A percentile compares a stretch with the other conserved stretches of the same genome.
These are phyloP conservation scores for Pachyrhizus erosus DNA, from an alignment of 306 rosid species.

Conservation along the genomic window DNA sequence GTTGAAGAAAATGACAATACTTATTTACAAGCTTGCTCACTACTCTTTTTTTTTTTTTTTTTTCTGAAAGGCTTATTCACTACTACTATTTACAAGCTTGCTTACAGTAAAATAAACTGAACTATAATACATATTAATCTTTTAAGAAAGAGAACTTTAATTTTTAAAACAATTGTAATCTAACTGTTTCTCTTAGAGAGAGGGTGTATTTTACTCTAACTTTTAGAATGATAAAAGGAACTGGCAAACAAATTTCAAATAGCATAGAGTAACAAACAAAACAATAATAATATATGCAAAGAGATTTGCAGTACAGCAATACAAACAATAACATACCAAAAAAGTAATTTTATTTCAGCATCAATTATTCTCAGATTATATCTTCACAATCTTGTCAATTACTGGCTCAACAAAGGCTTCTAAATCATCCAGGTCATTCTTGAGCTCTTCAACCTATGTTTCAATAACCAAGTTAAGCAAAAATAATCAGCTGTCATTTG, in stretches of 20 bases:
- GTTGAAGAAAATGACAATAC: no score
- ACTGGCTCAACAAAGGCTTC: conserved; percentile 52
- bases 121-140: no score
- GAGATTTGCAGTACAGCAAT: background rate
- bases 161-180: no score
- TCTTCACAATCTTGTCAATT: conserved; percentile 48
- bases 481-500: background rate
- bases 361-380: conserved; percentile 16
- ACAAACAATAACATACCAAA: background rate
- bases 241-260: background rate
- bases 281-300: background rate
- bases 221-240: background rate
- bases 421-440: conserved; percentile 51
- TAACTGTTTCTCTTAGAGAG: background rate
- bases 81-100: no score
- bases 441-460: conserved; percentile 59
- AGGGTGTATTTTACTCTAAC: background rate
- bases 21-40: no score
- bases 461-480: background rate
- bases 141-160: no score
- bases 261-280: background rate
- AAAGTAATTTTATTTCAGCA: background rate
- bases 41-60: no score
- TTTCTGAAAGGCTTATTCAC: no score
- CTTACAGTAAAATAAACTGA: no score